Percentiles rank a stretch among this genome's conserved stretches.
Evolutionary conservation across 306 rosid species (phyloP).

Genomic region (Rosa rugosa): DNA sequence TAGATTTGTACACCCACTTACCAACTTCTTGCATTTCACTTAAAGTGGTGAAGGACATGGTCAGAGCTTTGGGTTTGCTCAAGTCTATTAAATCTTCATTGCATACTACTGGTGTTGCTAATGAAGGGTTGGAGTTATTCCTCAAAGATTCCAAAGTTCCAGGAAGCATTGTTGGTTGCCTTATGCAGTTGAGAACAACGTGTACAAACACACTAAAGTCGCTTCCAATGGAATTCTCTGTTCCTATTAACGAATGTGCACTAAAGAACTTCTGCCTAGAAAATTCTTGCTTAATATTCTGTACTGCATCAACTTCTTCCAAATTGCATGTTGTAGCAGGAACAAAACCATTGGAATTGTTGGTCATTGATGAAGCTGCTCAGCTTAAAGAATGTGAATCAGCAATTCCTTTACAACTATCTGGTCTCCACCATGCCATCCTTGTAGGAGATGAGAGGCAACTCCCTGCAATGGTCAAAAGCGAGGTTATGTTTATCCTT

Average conservation of each 20-base stretch:
- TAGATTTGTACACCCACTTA: conserved; percentile 38
- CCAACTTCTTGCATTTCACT: conserved; percentile 49
- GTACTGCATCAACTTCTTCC: no score
- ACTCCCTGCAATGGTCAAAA: conserved; percentile 57
- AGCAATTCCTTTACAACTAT: conserved; percentile 49
- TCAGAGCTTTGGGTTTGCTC: conserved; percentile 28
- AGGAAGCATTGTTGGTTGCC: neutral
- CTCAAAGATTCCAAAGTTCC: conserved; percentile 9
- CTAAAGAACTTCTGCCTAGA: no score
- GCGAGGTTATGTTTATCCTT: conserved; percentile 46
- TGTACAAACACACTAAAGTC: conserved; percentile 20
- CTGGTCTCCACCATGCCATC: conserved; percentile 34
- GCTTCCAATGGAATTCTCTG: conserved; percentile 22
- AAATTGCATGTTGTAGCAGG: no score
- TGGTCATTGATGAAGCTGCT: conserved; percentile 61
- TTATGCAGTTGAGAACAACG: neutral
- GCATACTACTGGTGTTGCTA: neutral
- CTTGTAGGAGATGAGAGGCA: conserved; percentile 61
- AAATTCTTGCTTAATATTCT: no score
- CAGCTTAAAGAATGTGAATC: conserved; percentile 64
- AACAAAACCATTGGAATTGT: conserved; percentile 21
- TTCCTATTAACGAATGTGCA: no score
- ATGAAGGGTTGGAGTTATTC: neutral
- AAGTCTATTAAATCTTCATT: conserved; percentile 18
- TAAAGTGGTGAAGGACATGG: conserved; percentile 20